Conservation (phyloP, 1,284 basidiomycete genomes). For the Ganoderma resinaceum region DNA sequence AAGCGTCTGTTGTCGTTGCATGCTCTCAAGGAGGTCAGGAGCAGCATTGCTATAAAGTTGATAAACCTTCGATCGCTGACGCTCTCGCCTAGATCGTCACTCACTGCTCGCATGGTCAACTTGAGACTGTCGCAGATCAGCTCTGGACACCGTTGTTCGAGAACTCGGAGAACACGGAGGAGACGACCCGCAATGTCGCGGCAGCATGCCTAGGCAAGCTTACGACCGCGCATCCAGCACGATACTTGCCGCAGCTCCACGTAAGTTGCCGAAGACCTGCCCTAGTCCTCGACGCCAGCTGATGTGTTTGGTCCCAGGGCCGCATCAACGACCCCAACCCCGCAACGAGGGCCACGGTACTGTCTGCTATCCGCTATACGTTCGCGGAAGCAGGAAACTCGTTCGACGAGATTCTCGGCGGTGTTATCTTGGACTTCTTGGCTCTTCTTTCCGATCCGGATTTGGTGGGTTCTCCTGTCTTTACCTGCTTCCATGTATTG, state of each 20-base stretch:
- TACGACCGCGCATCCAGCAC: constrained; percentile 87
- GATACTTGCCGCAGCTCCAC: constrained; percentile 93
- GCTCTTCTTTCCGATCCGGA: constrained; percentile 87
- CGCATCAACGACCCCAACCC: constrained; percentile 74
- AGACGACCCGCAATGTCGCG: constrained; percentile 92
- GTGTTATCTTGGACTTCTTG: constrained; percentile 90
- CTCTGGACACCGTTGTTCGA: constrained; percentile 94
- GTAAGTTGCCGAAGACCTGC: constrained; percentile 47
- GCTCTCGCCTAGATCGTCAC: constrained; percentile 79
- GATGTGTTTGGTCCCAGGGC: constrained; percentile 48
- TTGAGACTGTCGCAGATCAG: constrained; percentile 85
- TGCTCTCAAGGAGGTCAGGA: constrained; percentile 86
- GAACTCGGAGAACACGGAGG: constrained; percentile 85
- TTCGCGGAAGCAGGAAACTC: constrained; percentile 87
- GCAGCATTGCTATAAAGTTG: background rate
- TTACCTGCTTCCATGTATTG: background rate
- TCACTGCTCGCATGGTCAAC: constrained; percentile 83
- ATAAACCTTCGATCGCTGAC: background rate
- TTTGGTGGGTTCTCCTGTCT: constrained; percentile 59
- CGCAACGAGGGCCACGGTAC: constrained; percentile 86
- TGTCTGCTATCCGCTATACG: constrained; percentile 94
- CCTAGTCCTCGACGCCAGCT: background rate
- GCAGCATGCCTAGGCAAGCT: constrained; percentile 97
- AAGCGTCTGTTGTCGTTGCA: constrained; percentile 87
- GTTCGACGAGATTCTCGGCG: constrained; percentile 90